Conservation (phyloP, 164 flowering plant species). For the Aristolochia californica region DNA sequence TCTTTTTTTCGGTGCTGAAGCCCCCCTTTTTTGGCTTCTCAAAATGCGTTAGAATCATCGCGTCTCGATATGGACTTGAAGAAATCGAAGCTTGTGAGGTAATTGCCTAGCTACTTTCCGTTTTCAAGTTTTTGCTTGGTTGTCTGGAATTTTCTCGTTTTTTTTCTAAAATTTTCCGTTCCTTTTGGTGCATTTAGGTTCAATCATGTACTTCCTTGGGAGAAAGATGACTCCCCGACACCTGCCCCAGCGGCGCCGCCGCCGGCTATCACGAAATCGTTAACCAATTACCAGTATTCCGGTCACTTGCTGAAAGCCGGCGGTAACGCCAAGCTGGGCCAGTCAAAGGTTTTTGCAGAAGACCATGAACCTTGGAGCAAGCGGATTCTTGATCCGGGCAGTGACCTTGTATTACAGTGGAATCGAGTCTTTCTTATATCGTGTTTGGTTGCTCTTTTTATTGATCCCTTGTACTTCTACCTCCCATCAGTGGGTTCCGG, state of each 20-base stretch:
- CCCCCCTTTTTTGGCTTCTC: too few species aligned
- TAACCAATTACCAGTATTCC: background rate
- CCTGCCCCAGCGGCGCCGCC: background rate
- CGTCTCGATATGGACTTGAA: background rate
- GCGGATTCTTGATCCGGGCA: constrained; percentile 71
- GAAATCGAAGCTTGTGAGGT: constrained; percentile 1
- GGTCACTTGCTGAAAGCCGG: background rate
- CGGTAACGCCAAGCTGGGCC: constrained; percentile 17
- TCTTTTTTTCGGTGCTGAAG: too few species aligned
- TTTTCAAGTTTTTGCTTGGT: too few species aligned
- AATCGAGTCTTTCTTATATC: constrained; percentile 62
- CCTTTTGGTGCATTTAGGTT: background rate
- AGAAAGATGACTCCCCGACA: background rate
- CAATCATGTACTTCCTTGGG: constrained; percentile 3
- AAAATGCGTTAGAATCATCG: too few species aligned
- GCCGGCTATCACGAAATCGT: background rate
- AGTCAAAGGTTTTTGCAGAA: constrained; percentile 39
- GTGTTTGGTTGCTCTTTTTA: constrained; percentile 72
- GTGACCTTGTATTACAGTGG: constrained; percentile 65
- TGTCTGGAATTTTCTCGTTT: too few species aligned
- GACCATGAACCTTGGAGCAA: constrained; percentile 41
- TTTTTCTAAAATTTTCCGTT: too few species aligned
- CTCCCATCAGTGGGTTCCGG: constrained; percentile 40
- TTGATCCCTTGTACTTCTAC: constrained; percentile 81
- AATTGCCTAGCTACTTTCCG: too few species aligned